Evolutionary conservation across 495 filamentous ascomycete species (phyloP), one percentile per base, ranked within the genome.

Genomic region (Aspergillus taichungensis): DNA sequence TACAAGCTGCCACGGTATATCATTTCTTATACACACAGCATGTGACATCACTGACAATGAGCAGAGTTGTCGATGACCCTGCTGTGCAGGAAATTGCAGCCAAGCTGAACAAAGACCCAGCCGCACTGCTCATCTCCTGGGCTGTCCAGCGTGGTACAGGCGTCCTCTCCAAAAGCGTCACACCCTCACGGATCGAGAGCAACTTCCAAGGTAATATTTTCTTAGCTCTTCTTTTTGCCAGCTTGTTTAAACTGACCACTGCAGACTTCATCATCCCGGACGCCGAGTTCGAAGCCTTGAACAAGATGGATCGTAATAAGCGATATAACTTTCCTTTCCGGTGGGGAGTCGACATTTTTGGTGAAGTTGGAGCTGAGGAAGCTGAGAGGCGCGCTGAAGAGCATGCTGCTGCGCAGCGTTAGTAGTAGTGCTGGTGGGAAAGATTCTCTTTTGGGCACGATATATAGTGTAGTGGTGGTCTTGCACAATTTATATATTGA

Each of bases 61-160:
- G 18, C 18, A 63, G 62, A 50, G 71, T 70, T 31, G 62, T 76
- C 30, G 76, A 84, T 2, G 87, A 91, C 47, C 69, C 74, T 8
- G 51, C 65, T 5, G 63, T 91, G n/a, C 60, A 72, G 36, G 63
- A 71, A 32, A 57, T 91, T 37, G 76, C 77, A 0, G 72, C 78
- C 56, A 85, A 87, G 57, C 69, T 89, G 47, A 71, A 72, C 14
- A 87, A 84, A 66, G 81, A 80, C 10, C 73, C 80, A 35, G 82
- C 83, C 0, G 80, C 85, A 54, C 62, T 94, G 11, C 60, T 94
- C 44, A 56, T 94, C 10, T 75, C 85, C 13, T 95, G 88, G 88
- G 86, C 83, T 52, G 57, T 94, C 49, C 85, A 94, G 64, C 88
- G 73, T 47, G 76, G 77, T 12, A 78, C 72, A 18, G 68, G 71